Percentiles rank a stretch among this genome's conserved stretches.
Conservation (phyloP, 257 asterid genomes). For the Euphrasia confusa region DNA sequence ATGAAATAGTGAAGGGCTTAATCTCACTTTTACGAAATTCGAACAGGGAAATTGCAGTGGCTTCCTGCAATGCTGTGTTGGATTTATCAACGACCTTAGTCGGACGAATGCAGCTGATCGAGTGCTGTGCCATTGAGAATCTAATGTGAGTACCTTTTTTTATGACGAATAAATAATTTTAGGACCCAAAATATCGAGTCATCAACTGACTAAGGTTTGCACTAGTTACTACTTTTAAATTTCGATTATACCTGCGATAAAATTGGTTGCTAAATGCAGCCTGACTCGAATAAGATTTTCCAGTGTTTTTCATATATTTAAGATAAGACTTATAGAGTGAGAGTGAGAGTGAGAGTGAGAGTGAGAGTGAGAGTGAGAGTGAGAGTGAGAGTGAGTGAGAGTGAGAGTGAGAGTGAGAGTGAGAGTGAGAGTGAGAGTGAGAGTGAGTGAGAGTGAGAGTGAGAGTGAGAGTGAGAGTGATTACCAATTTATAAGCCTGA, state of each 20-base stretch:
- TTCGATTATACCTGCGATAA: conserved; percentile 1
- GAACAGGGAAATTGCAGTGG: conserved; percentile 36
- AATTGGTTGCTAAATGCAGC: background rate
- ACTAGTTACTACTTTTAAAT: conserved; percentile 5
- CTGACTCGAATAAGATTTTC: background rate
- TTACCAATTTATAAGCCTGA: background rate
- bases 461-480: background rate
- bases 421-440: background rate
- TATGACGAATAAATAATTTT: conserved; percentile 4
- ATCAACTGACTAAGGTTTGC: background rate
- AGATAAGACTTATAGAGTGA: background rate
- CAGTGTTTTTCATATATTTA: conserved; percentile 3
- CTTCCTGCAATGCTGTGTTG: conserved; percentile 65
- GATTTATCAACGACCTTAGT: conserved; percentile 58
- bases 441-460: background rate
- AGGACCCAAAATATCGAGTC: background rate
- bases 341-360: background rate
- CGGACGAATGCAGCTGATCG: conserved; percentile 52
- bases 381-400: background rate
- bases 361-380: background rate
- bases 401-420: background rate
- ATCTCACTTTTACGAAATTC: conserved; percentile 39
- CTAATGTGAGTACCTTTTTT: conserved; percentile 51
- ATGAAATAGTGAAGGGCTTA: conserved; percentile 46
- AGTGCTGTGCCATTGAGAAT: conserved; percentile 41